These are phyloP conservation scores for Aureoboletus auriporus DNA, from an alignment of 768 basidiomycete species.

Conservation along the genomic window DNA sequence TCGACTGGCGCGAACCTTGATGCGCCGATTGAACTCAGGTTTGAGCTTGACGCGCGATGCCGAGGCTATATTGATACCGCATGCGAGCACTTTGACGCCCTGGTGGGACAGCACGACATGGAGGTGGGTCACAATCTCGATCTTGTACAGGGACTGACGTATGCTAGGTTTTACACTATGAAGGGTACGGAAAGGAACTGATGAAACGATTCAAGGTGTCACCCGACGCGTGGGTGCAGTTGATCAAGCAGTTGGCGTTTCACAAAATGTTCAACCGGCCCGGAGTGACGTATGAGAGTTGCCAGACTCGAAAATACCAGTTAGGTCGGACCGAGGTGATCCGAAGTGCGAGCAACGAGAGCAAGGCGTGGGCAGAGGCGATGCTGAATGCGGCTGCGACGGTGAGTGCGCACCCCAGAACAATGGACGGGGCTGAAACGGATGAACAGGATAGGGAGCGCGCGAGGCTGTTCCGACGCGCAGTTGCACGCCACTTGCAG, in stretches of 20 bases:
- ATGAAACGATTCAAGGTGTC: constrained; percentile 82
- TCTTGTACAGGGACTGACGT: constrained; percentile 7
- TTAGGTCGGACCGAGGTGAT: constrained; percentile 95
- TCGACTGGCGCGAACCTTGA: constrained; percentile 41
- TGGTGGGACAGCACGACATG: constrained; percentile 77
- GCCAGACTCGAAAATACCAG: constrained; percentile 90
- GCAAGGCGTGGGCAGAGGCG: constrained; percentile 81
- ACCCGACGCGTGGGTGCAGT: constrained; percentile 93
- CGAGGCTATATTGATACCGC: constrained; percentile 52
- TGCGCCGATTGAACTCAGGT: constrained; percentile 62
- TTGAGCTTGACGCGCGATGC: constrained; percentile 58
- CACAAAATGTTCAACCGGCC: constrained; percentile 76
- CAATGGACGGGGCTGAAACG: constrained; percentile 1
- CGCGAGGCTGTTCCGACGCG: constrained; percentile 65
- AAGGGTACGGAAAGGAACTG: constrained; percentile 82
- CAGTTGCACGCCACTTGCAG: constrained; percentile 77
- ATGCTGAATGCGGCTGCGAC: constrained; percentile 62
- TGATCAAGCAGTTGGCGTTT: constrained; percentile 95
- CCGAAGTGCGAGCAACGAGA: constrained; percentile 77
- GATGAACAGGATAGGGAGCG: constrained; percentile 48
- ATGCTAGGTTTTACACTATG: constrained; percentile 72
- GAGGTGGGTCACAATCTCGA: constrained; percentile 41
- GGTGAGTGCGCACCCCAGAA: constrained; percentile 31
- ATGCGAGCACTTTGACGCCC: constrained; percentile 65
- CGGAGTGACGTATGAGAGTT: constrained; percentile 87